These are phyloP conservation scores for Penicillium atrosanguineum DNA, from an alignment of 495 filamentous ascomycete genomes.

Conservation along the genomic window DNA sequence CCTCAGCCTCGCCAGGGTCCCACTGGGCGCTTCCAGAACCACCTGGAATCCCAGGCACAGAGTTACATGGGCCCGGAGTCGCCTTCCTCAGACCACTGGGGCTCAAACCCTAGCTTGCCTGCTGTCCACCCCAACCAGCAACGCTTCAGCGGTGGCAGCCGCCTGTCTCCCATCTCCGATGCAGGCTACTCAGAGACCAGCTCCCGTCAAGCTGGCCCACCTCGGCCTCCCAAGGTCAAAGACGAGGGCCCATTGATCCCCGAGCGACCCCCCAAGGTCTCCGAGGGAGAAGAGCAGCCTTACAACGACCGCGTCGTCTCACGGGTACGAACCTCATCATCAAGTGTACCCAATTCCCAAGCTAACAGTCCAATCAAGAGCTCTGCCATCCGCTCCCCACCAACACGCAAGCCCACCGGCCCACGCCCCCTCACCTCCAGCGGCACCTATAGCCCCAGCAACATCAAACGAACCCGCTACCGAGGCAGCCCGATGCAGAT, in stretches of 20 bases:
- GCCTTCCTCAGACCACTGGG: slow-evolving; percentile 73
- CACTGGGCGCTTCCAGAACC: slow-evolving; percentile 75
- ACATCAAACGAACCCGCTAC: slow-evolving; percentile 44
- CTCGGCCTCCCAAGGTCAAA: slow-evolving; percentile 53
- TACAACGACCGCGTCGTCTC: slow-evolving; percentile 45
- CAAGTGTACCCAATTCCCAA: neutral
- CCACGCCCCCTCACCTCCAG: slow-evolving; percentile 50
- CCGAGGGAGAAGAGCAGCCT: slow-evolving; percentile 33
- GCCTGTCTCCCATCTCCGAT: slow-evolving; percentile 54
- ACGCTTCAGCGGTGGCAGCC: slow-evolving; percentile 44
- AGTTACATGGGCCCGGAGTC: slow-evolving; percentile 64
- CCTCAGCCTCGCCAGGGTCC: slow-evolving; percentile 85
- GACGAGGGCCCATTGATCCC: slow-evolving; percentile 53
- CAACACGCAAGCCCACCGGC: slow-evolving; percentile 53
- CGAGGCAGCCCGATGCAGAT: slow-evolving; percentile 49
- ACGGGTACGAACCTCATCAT: slow-evolving; percentile 29
- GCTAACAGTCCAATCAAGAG: slow-evolving; percentile 18
- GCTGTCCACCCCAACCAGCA: slow-evolving; percentile 38
- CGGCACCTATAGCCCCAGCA: slow-evolving; percentile 46
- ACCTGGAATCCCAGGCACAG: slow-evolving; percentile 76
- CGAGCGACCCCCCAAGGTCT: slow-evolving; percentile 44
- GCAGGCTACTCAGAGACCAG: slow-evolving; percentile 48
- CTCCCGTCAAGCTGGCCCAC: slow-evolving; percentile 36
- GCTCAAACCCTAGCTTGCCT: slow-evolving; percentile 54
- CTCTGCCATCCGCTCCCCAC: slow-evolving; percentile 46